These are phyloP conservation scores for Zea luxurians DNA, from an alignment of 176 grass and related monocot genomes.

Conservation along the genomic window DNA sequence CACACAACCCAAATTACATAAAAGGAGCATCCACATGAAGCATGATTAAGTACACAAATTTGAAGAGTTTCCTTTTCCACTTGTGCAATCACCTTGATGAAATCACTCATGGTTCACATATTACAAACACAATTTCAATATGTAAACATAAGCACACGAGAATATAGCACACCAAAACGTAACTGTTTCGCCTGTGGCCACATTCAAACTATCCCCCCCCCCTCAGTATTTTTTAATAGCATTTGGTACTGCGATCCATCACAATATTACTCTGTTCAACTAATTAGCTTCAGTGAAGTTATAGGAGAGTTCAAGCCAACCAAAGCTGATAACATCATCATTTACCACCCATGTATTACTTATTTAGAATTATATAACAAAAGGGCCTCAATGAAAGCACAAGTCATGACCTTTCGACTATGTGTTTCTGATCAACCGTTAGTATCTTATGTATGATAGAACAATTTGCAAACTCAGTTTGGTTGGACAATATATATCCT, in stretches of 20 bases:
- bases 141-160: neutral
- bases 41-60: neutral
- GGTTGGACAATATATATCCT: neutral
- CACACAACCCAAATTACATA: neutral
- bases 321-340: neutral
- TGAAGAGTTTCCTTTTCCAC: neutral
- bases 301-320: neutral
- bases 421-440: neutral
- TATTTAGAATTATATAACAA: neutral
- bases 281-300: neutral
- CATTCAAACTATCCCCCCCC: neutral
- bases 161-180: neutral
- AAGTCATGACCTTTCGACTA: neutral
- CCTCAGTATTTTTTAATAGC: neutral
- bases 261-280: neutral
- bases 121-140: neutral
- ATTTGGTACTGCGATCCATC: neutral
- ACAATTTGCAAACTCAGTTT: neutral
- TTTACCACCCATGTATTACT: neutral
- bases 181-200: neutral
- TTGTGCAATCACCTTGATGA: neutral
- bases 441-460: neutral
- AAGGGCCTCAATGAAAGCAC: neutral
- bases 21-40: slow-evolving; percentile 8
- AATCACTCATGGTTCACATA: slow-evolving; percentile 3